Percentiles rank a stretch among this genome's conserved stretches.
Evolutionary conservation across 164 flowering plant genomes (phyloP).

Genomic region (Vitis riparia): DNA sequence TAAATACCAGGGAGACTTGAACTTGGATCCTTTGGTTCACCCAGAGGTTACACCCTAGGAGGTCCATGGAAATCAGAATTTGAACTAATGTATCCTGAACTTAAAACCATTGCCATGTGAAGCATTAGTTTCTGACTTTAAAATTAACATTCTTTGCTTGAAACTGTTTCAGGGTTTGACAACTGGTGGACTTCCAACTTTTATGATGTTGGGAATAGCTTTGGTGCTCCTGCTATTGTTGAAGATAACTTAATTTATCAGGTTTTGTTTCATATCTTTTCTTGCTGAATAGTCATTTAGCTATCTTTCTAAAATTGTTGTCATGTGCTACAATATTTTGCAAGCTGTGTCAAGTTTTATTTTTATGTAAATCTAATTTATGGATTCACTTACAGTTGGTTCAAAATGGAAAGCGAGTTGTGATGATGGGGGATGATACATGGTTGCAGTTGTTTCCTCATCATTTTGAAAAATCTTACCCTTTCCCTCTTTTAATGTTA

Average conservation of each 20-base stretch:
- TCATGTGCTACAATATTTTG: background rate
- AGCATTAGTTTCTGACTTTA: background rate
- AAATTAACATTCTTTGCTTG: constrained; percentile 1
- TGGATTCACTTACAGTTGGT: constrained; percentile 50
- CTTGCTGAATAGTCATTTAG: background rate
- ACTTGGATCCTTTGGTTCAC: too few species aligned
- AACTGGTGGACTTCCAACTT: constrained; percentile 97
- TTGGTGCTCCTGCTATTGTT: constrained; percentile 94
- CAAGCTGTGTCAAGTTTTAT: background rate
- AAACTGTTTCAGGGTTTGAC: constrained; percentile 73
- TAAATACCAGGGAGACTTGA: too few species aligned
- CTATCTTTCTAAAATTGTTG: background rate
- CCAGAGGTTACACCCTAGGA: too few species aligned
- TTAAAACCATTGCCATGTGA: constrained; percentile 21
- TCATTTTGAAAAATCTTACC: constrained; percentile 76
- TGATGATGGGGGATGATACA: constrained; percentile 99
- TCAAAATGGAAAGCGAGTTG: constrained; percentile 75
- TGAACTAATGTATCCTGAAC: background rate
- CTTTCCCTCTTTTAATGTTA: constrained; percentile 94
- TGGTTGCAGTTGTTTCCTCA: constrained; percentile 93
- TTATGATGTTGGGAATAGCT: constrained; percentile 98
- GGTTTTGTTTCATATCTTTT: constrained; percentile 32
- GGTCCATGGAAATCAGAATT: too few species aligned
- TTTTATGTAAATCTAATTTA: constrained; percentile 8
- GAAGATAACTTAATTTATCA: constrained; percentile 92